These are phyloP conservation scores for Pneumocystis carinii DNA, from an alignment of 1,139 yeast genomes.

Conservation along the genomic window DNA sequence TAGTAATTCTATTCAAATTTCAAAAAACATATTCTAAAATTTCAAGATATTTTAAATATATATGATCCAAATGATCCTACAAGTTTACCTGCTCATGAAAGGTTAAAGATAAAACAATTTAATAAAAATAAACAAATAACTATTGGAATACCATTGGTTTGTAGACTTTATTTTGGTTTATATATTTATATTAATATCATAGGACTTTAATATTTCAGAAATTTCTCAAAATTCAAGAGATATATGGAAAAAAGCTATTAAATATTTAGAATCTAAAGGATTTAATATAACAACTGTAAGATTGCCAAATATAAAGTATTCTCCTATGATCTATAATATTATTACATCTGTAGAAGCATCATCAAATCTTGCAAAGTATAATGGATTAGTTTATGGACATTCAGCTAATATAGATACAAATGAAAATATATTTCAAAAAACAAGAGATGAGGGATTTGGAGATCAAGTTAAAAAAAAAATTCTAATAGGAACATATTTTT, in stretches of 20 bases:
- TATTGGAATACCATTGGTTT: slow-evolving; percentile 20
- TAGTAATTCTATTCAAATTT: slow-evolving; percentile 27
- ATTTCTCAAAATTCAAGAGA: slow-evolving; percentile 34
- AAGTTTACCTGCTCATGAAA: slow-evolving; percentile 30
- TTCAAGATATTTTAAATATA: slow-evolving; percentile 12
- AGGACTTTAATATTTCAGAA: slow-evolving; percentile 51
- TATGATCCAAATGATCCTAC: slow-evolving; percentile 75
- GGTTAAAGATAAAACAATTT: slow-evolving; percentile 13
- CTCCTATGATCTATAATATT: slow-evolving; percentile 76
- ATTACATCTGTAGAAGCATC: slow-evolving; percentile 88
- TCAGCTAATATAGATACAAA: slow-evolving; percentile 30
- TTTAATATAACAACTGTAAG: slow-evolving; percentile 50
- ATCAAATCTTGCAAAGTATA: slow-evolving; percentile 77
- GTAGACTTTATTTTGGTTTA: neutral
- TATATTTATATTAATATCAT: slow-evolving; percentile 21
- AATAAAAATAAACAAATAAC: slow-evolving; percentile 6
- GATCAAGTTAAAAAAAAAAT: slow-evolving; percentile 71
- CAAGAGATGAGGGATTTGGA: slow-evolving; percentile 59
- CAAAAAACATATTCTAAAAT: neutral
- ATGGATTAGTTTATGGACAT: slow-evolving; percentile 65
- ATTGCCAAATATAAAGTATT: slow-evolving; percentile 48
- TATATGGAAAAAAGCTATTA: slow-evolving; percentile 36
- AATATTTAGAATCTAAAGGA: slow-evolving; percentile 32
- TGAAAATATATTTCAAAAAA: slow-evolving; percentile 34
- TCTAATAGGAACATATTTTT: slow-evolving; percentile 68